phyloP scores from a whole-genome alignment of 331 rosid species.

The Pyrus hybrid region DNA sequence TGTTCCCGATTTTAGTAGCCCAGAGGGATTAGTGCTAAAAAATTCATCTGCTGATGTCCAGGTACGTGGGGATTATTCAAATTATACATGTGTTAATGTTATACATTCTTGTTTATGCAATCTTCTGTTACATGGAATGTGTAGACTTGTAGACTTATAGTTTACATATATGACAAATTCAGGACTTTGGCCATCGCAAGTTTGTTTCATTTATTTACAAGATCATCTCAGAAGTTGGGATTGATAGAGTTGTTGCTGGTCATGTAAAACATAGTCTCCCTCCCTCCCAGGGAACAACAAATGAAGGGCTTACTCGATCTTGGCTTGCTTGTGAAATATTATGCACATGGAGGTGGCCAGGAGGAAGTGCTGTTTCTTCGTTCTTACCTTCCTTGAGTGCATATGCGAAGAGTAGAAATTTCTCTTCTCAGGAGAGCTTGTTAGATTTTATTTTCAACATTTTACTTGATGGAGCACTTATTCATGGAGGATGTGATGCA shows the following conservation, averaged over 20 bases:
- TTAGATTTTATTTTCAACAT: constrained; percentile 52
- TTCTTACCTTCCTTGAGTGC: constrained; percentile 68
- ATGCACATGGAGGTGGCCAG: constrained; percentile 98
- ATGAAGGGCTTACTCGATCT: constrained; percentile 49
- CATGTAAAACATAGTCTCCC: constrained; percentile 21
- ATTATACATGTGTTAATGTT: not conserved
- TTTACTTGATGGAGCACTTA: constrained; percentile 77
- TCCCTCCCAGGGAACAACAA: constrained; percentile 23
- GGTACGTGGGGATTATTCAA: constrained; percentile 12
- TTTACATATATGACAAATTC: constrained; percentile 29
- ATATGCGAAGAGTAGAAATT: constrained; percentile 38
- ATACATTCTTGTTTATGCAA: not conserved
- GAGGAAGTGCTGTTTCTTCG: constrained; percentile 59
- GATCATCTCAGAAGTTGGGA: constrained; percentile 59
- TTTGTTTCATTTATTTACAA: constrained; percentile 61
- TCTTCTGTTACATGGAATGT: not conserved
- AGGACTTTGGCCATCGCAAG: constrained; percentile 57
- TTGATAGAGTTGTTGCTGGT: constrained; percentile 43
- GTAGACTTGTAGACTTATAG: not conserved
- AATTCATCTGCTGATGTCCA: constrained; percentile 15
- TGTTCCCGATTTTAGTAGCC: constrained; percentile 33
- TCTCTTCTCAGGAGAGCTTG: constrained; percentile 43
- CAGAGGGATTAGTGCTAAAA: constrained; percentile 29
- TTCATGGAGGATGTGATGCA: constrained; percentile 45
- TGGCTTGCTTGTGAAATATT: constrained; percentile 91